Evolutionary conservation across 2,329 filamentous ascomycete genomes (phyloP).

Genomic region (Periglandula ipomoeae): DNA sequence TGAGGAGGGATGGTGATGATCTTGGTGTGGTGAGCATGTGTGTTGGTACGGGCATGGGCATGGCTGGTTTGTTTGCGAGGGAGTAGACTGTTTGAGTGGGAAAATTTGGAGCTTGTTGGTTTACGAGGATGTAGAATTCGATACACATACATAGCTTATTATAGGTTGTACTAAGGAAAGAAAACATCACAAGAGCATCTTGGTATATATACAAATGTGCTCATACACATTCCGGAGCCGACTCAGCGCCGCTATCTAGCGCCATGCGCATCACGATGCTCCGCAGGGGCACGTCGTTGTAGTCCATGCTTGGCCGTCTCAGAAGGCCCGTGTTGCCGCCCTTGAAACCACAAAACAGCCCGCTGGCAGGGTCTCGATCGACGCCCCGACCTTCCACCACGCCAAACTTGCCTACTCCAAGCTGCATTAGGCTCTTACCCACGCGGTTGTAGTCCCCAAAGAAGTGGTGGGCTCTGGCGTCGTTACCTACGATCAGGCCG

Average conservation of each 20-base stretch:
- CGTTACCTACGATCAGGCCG: slow-evolving; percentile 30
- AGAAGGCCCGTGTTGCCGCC: background rate
- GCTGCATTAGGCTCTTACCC: slow-evolving; percentile 25
- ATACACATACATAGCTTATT: too few species aligned
- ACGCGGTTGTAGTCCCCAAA: slow-evolving; percentile 43
- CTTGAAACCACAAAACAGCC: slow-evolving; percentile 26
- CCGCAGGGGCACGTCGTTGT: background rate
- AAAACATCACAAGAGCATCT: background rate
- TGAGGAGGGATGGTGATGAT: slow-evolving; percentile 60
- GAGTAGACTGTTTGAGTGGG: slow-evolving; percentile 32
- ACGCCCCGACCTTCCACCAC: slow-evolving; percentile 36
- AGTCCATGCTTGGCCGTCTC: background rate
- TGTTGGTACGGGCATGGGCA: slow-evolving; percentile 72
- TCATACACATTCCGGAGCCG: background rate
- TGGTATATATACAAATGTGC: background rate
- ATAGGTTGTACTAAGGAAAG: too few species aligned
- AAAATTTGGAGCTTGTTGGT: too few species aligned
- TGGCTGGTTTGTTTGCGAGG: slow-evolving; percentile 58
- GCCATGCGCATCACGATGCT: background rate
- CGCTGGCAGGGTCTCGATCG: slow-evolving; percentile 25
- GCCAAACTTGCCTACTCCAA: slow-evolving; percentile 28
- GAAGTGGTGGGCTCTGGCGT: slow-evolving; percentile 34
- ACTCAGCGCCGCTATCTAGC: too few species aligned
- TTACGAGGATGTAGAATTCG: too few species aligned
- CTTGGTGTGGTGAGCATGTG: slow-evolving; percentile 90